phyloP scores from a whole-genome alignment of 1,284 basidiomycete species.

The Bjerkandera adusta region DNA sequence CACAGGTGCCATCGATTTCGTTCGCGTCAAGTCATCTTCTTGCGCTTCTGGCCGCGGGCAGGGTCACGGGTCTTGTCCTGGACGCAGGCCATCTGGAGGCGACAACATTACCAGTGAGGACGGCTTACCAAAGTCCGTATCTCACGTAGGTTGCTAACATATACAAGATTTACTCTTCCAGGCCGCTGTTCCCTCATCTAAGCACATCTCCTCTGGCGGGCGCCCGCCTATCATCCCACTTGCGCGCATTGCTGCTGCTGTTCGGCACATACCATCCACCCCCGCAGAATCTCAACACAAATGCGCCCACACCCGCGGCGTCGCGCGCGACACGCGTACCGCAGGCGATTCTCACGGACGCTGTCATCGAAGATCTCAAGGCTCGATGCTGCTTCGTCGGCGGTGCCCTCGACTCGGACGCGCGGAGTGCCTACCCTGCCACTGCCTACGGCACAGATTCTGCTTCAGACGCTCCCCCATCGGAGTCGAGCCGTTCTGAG shows the following conservation, averaged over 20 bases:
- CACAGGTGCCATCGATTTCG: slow-evolving; percentile 86
- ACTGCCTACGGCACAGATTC: slow-evolving; percentile 38
- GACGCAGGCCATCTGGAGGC: slow-evolving; percentile 93
- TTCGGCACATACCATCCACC: slow-evolving; percentile 83
- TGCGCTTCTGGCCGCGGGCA: slow-evolving; percentile 80
- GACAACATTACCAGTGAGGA: slow-evolving; percentile 78
- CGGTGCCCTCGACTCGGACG: slow-evolving; percentile 45
- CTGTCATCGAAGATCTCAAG: slow-evolving; percentile 81
- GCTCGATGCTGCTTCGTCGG: slow-evolving; percentile 81
- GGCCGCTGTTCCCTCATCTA: slow-evolving; percentile 81
- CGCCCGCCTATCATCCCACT: slow-evolving; percentile 66
- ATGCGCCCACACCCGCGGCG: slow-evolving; percentile 47
- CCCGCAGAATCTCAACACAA: slow-evolving; percentile 65
- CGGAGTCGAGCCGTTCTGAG: slow-evolving; percentile 57
- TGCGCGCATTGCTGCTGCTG: slow-evolving; percentile 75
- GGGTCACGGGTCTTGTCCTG: slow-evolving; percentile 90
- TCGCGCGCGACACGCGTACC: slow-evolving; percentile 67
- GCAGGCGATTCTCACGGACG: slow-evolving; percentile 69
- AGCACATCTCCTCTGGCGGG: slow-evolving; percentile 85
- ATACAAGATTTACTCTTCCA: slow-evolving; percentile 81
- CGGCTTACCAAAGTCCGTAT: neutral
- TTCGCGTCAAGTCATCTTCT: slow-evolving; percentile 89
- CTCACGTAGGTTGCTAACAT: slow-evolving; percentile 7
- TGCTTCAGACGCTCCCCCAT: slow-evolving; percentile 57
- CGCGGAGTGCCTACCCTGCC: slow-evolving; percentile 42